A percentile compares a stretch with the other conserved stretches of the same genome.
phyloP scores from a whole-genome alignment of 129 eudicot genomes.

The Flaveria sonorensis region DNA sequence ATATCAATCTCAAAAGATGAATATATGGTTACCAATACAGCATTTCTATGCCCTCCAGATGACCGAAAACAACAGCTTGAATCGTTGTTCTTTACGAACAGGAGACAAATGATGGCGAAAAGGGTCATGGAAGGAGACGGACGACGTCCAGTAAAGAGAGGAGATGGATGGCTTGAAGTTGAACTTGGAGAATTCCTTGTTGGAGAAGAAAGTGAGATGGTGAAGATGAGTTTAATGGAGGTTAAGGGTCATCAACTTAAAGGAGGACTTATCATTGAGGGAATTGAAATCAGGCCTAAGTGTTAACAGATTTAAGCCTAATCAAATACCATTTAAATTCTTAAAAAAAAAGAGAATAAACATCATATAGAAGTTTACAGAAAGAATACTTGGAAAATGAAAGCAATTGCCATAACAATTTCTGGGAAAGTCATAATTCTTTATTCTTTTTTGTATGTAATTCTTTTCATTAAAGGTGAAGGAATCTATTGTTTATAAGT shows the following conservation, averaged over 20 bases:
- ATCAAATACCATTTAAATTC: neutral
- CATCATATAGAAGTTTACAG: too few species aligned
- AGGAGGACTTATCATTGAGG: conserved; percentile 63
- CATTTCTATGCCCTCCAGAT: conserved; percentile 38
- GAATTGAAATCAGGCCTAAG: conserved; percentile 69
- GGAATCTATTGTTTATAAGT: neutral
- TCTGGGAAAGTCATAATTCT: neutral
- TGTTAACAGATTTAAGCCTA: neutral
- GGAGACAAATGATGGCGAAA: conserved; percentile 45
- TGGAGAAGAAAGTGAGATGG: conserved; percentile 37
- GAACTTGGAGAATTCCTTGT: conserved; percentile 52
- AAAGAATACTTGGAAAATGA: neutral
- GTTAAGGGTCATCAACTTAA: conserved; percentile 64
- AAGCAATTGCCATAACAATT: neutral
- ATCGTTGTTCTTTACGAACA: conserved; percentile 44
- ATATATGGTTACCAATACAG: conserved; percentile 28
- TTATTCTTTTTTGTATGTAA: conserved; percentile 10
- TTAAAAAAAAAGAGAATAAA: neutral
- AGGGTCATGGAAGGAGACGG: conserved; percentile 42
- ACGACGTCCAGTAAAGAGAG: conserved; percentile 39
- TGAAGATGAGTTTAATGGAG: conserved; percentile 60
- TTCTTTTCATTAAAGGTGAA: neutral
- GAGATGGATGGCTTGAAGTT: conserved; percentile 63
- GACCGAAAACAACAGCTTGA: conserved; percentile 35
- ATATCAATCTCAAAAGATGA: conserved; percentile 32